Percentiles rank a stretch among this genome's conserved stretches.
Evolutionary conservation across 495 filamentous ascomycete species (phyloP).

Genomic region (Paragyromitra xinjiangensis): DNA sequence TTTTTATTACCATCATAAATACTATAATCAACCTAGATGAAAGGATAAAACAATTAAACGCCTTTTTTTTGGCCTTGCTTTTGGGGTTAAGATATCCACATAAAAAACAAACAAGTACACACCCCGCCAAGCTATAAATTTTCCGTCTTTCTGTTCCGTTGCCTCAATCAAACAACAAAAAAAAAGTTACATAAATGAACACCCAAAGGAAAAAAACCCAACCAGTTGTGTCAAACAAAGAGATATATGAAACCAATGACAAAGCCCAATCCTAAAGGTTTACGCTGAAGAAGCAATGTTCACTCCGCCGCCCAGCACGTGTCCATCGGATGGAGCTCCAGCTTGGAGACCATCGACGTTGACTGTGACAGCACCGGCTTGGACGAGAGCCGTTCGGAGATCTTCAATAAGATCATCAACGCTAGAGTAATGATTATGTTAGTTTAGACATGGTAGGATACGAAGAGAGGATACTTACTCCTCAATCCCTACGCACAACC

Average conservation of each 20-base stretch:
- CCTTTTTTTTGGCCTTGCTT: no score
- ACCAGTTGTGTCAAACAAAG: background rate
- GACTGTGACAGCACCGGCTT: conserved; percentile 90
- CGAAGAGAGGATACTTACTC: conserved; percentile 61
- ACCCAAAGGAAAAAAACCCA: background rate
- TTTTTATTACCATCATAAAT: no score
- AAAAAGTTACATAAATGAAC: background rate
- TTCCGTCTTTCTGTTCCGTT: no score
- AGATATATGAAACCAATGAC: background rate
- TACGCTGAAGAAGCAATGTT: conserved; percentile 1
- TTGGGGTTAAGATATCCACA: no score
- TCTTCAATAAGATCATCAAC: conserved; percentile 92
- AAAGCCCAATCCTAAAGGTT: background rate
- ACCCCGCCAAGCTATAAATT: no score
- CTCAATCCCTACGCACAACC: conserved; percentile 95
- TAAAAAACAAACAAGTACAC: no score
- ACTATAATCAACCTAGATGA: no score
- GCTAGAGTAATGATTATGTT: conserved; percentile 39
- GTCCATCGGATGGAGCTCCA: conserved; percentile 48
- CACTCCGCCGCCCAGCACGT: conserved; percentile 21
- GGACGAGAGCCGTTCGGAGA: conserved; percentile 83
- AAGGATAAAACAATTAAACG: no score
- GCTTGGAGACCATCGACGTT: conserved; percentile 81
- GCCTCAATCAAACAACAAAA: no score
- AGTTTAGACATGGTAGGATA: background rate